Conservation (phyloP, 768 basidiomycete species). For the Chalciporus piperatus region DNA sequence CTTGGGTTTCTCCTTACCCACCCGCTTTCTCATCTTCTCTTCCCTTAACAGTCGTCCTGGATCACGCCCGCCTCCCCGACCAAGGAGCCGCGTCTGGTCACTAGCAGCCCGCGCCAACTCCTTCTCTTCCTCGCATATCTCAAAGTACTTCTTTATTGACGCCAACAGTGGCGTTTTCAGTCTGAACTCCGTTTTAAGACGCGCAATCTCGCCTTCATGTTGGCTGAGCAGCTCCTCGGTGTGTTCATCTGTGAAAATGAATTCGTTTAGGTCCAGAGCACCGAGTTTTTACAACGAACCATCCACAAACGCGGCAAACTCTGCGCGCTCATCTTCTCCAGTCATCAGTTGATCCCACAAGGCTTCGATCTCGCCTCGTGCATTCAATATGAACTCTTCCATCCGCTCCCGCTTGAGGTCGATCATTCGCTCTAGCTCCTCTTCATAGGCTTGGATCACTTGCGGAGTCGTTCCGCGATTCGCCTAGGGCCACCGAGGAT, state of each 20-base stretch:
- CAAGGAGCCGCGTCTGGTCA: conserved; percentile 79
- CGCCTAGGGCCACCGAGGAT: conserved; percentile 18
- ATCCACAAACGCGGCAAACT: conserved; percentile 81
- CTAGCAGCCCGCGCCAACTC: conserved; percentile 78
- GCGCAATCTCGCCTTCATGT: conserved; percentile 82
- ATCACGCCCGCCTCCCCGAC: conserved; percentile 71
- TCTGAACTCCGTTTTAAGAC: conserved; percentile 79
- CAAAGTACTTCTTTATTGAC: conserved; percentile 83
- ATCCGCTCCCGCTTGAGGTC: conserved; percentile 86
- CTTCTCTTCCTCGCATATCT: conserved; percentile 86
- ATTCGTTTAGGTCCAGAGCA: not conserved
- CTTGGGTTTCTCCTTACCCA: conserved; percentile 88
- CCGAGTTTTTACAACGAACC: conserved; percentile 49
- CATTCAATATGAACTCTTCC: conserved; percentile 78
- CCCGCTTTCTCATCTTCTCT: conserved; percentile 96
- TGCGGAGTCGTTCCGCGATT: conserved; percentile 79
- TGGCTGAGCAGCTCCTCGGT: conserved; percentile 83
- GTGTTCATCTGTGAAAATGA: conserved; percentile 61
- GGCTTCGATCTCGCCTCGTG: conserved; percentile 72
- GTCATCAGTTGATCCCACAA: conserved; percentile 88
- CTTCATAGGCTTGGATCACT: conserved; percentile 79
- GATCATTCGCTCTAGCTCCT: conserved; percentile 87
- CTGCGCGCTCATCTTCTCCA: conserved; percentile 75
- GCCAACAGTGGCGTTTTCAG: conserved; percentile 74
- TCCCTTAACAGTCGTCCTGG: conserved; percentile 86